Percentiles rank a stretch among this genome's conserved stretches.
Conservation (phyloP, 2,329 filamentous ascomycete species). For the Aspergillaceae sp. region DNA sequence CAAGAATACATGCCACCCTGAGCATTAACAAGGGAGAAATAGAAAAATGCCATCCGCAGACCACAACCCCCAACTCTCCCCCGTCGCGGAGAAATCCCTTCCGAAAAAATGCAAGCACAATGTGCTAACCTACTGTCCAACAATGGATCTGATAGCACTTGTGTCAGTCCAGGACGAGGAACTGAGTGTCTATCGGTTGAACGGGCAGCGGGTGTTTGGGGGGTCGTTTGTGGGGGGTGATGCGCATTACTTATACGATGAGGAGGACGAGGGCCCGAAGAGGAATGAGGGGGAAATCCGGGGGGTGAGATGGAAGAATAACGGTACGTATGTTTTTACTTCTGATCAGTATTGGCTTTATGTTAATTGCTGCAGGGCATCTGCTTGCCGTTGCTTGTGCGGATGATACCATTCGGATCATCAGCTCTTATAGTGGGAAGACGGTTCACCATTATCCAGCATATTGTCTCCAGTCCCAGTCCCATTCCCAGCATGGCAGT, state of each 20-base stretch:
- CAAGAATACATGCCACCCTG: neutral
- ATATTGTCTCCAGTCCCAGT: slow-evolving; percentile 9
- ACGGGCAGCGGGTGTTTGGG: slow-evolving; percentile 61
- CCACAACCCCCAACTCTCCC: slow-evolving; percentile 28
- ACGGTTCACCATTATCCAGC: slow-evolving; percentile 60
- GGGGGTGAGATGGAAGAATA: slow-evolving; percentile 55
- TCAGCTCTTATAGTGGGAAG: slow-evolving; percentile 74
- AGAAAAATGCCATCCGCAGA: neutral
- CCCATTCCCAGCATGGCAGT: slow-evolving; percentile 5
- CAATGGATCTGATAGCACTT: slow-evolving; percentile 71
- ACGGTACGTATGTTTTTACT: slow-evolving; percentile 46
- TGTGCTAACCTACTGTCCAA: slow-evolving; percentile 67
- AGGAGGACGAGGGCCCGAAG: slow-evolving; percentile 31
- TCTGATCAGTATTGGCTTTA: slow-evolving; percentile 1
- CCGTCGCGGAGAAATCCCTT: slow-evolving; percentile 34
- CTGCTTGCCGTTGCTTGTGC: slow-evolving; percentile 76
- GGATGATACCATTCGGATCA: slow-evolving; percentile 66
- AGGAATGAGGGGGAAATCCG: slow-evolving; percentile 25
- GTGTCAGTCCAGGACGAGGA: slow-evolving; percentile 55
- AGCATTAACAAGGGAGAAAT: neutral
- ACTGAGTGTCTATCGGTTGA: slow-evolving; percentile 68
- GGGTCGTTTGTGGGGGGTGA: slow-evolving; percentile 28
- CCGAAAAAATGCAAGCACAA: slow-evolving; percentile 35
- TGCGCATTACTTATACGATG: slow-evolving; percentile 25
- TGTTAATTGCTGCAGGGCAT: slow-evolving; percentile 36